A percentile compares a stretch with the other conserved stretches of the same genome.
phyloP scores from a whole-genome alignment of 805 yeast genomes.

The Sungouiozyma intestinalis region DNA sequence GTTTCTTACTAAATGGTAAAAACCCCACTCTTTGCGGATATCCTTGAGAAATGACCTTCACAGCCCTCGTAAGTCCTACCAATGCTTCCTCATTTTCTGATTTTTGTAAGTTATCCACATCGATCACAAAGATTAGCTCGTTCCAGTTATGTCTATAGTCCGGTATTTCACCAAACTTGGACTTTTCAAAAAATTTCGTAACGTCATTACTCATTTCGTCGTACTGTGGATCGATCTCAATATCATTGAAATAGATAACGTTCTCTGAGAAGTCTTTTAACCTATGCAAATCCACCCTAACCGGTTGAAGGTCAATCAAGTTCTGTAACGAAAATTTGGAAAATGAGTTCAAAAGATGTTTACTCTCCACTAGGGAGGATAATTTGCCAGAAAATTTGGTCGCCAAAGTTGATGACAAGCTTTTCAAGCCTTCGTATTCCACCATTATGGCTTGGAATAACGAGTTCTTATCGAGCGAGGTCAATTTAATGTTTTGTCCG shows the following conservation, averaged over 20 bases:
- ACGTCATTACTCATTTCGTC: conserved; percentile 35
- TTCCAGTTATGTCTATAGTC: conserved; percentile 63
- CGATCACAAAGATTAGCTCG: conserved; percentile 59
- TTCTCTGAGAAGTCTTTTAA: conserved; percentile 26
- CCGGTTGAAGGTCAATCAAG: conserved; percentile 22
- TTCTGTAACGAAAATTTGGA: conserved; percentile 16
- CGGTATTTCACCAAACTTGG: conserved; percentile 55
- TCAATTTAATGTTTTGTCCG: conserved; percentile 22
- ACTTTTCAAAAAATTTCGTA: conserved; percentile 36
- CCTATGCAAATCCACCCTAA: conserved; percentile 25
- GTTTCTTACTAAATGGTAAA: conserved; percentile 42
- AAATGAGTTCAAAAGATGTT: conserved; percentile 14
- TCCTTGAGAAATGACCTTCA: conserved; percentile 40
- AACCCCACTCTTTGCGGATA: conserved; percentile 77
- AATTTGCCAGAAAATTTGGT: background rate
- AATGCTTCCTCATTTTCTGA: conserved; percentile 37
- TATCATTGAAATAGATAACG: conserved; percentile 66
- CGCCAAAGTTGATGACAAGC: background rate
- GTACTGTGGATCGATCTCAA: conserved; percentile 54
- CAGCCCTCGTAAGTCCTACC: conserved; percentile 37
- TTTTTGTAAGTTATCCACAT: conserved; percentile 32
- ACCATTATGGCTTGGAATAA: conserved; percentile 14
- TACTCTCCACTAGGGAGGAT: conserved; percentile 4
- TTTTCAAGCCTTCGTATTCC: conserved; percentile 7
- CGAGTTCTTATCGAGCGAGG: conserved; percentile 15